Conservation (phyloP, 306 rosid species). For the Herpetospermum pedunculosum region DNA sequence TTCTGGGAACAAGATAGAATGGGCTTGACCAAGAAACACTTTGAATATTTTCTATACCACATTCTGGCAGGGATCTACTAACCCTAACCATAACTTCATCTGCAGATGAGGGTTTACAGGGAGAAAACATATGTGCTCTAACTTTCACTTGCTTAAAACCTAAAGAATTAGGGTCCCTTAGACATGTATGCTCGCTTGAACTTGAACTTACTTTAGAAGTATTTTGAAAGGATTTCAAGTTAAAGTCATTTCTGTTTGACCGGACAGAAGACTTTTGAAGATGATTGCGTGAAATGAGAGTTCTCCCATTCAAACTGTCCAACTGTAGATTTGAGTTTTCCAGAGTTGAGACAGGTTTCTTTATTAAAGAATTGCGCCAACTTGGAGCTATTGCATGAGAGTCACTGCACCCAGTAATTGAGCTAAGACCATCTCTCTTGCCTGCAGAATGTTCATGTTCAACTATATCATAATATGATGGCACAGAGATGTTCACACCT, state of each 20-base stretch:
- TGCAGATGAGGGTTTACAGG: slow-evolving; percentile 39
- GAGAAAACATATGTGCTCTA: slow-evolving; percentile 61
- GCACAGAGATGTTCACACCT: slow-evolving; percentile 34
- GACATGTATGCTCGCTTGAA: slow-evolving; percentile 20
- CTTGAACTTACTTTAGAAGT: slow-evolving; percentile 18
- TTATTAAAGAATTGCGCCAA: slow-evolving; percentile 16
- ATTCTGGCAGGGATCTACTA: slow-evolving; percentile 35
- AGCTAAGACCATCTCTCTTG: slow-evolving; percentile 53
- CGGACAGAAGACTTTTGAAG: slow-evolving; percentile 21
- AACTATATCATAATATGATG: slow-evolving; percentile 44
- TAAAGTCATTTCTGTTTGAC: slow-evolving; percentile 17
- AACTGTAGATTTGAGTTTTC: slow-evolving; percentile 25
- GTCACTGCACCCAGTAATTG: slow-evolving; percentile 30
- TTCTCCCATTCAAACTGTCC: slow-evolving; percentile 13
- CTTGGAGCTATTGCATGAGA: slow-evolving; percentile 18
- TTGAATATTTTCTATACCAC: slow-evolving; percentile 23
- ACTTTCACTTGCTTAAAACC: slow-evolving; percentile 49
- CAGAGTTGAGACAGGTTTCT: slow-evolving; percentile 42
- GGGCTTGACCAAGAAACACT: slow-evolving; percentile 62
- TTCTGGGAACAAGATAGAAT: slow-evolving; percentile 68
- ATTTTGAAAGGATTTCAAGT: slow-evolving; percentile 17
- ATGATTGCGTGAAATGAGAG: slow-evolving; percentile 19
- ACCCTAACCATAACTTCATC: slow-evolving; percentile 60
- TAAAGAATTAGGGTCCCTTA: slow-evolving; percentile 28
- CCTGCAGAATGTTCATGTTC: slow-evolving; percentile 32